Evolutionary conservation across 768 basidiomycete genomes (phyloP), one percentile per base, ranked within the genome.

Genomic region (Phaeotremella skinneri): DNA sequence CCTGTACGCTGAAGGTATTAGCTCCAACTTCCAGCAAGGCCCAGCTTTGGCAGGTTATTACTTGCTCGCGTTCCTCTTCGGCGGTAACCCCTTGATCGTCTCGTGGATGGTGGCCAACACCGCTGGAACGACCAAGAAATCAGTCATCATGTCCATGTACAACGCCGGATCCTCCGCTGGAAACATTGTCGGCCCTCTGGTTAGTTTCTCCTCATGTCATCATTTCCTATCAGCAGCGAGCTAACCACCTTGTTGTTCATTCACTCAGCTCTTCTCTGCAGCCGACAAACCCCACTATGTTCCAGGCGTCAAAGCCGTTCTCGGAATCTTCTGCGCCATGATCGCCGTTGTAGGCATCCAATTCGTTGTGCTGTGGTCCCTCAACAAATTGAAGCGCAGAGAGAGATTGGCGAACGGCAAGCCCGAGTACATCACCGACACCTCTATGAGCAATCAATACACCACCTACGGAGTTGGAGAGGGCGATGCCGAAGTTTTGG

Each of bases 51-150:
- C 63, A 32, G 78, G 74, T 0, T 78, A 75, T 69, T 77, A 76
- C 66, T 58, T 73, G 25, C 30, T 73, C 31, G 55, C 73, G 23
- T 69, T 76, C 68, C 63, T 77, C 17, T 78, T 74, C 59, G 71
- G 70, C 30, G 69, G 68, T 49, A 76, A 77, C 65, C 68, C 74
- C 13, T 59, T 78, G 7, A 68, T 78, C 57, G 64, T 76, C 29
- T 63, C 62, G 23, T 78, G 75, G 76, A 73, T 76, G 50, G 67
- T 73, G 2, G 71, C 69, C 30, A 76, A 76, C 63, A 66, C 67
- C n/a, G 74, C 63, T 5, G 76, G 76, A 16, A 60, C 66, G 34
- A 67, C 69, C 13, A 72, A 72, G 63, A 67, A 70, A 59, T 52
- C 59, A 3, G 62, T 49, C 34, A 56, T 64, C n/a, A 58, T 69